phyloP scores from a whole-genome alignment of 164 flowering plant species.

The Akebia trifoliata region DNA sequence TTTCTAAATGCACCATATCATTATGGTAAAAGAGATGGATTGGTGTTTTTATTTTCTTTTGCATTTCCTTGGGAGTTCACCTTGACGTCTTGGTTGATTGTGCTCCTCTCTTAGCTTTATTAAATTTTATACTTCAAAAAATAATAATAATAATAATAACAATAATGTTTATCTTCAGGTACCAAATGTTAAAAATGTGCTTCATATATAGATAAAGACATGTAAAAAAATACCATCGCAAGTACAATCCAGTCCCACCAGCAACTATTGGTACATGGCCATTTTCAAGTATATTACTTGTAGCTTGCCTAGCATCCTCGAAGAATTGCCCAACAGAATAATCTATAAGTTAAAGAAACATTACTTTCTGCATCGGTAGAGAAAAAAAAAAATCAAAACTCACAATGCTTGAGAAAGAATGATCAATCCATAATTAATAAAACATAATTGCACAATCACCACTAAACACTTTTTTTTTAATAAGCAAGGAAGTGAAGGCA shows the following conservation, averaged over 20 bases:
- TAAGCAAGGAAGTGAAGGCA: no score
- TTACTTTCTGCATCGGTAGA: neutral
- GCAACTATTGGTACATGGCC: conserved; percentile 83
- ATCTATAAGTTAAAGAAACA: conserved; percentile 35
- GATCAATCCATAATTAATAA: neutral
- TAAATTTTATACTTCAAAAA: no score
- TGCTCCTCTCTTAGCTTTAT: no score
- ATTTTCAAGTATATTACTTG: conserved; percentile 52
- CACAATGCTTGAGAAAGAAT: neutral
- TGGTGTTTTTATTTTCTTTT: no score
- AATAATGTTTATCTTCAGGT: no score
- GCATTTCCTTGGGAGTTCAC: no score
- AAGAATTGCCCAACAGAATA: conserved; percentile 91
- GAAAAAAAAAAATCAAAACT: neutral
- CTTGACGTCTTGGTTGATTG: no score
- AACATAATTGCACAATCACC: neutral
- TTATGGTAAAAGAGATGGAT: no score
- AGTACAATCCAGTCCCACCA: conserved; percentile 93
- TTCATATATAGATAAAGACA: conserved; percentile 2
- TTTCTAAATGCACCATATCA: no score
- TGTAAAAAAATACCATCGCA: conserved; percentile 64
- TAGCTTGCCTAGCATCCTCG: conserved; percentile 82
- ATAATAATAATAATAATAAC: no score
- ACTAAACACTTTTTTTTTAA: neutral
- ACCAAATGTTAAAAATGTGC: no score